Conservation (phyloP, 192 early-diverging fungal genomes). For the Backusella australiensis region DNA sequence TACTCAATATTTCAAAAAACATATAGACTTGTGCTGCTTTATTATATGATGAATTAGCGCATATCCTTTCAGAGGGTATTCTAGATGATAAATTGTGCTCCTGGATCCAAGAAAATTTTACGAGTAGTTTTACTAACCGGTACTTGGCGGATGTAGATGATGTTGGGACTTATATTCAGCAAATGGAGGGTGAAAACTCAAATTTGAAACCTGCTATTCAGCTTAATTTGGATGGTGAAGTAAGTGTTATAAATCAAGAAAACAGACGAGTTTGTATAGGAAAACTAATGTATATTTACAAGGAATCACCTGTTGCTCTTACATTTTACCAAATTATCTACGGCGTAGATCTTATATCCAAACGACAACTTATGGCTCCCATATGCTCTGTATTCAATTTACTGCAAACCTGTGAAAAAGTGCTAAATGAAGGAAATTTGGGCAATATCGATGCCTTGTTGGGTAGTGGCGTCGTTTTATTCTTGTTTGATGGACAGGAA, state of each 20-base stretch:
- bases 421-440: slow-evolving; percentile 46
- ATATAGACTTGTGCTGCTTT: slow-evolving; percentile 65
- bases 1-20: background rate
- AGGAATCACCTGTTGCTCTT: slow-evolving; percentile 6
- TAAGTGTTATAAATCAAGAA: slow-evolving; percentile 8
- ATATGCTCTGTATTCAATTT: slow-evolving; percentile 69
- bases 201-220: slow-evolving; percentile 35
- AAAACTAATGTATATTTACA: background rate
- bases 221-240: slow-evolving; percentile 50
- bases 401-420: slow-evolving; percentile 69
- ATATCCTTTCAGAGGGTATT: slow-evolving; percentile 50
- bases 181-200: slow-evolving; percentile 7
- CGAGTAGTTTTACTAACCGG: slow-evolving; percentile 54
- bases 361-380: slow-evolving; percentile 35
- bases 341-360: background rate
- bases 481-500: slow-evolving; percentile 36
- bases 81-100: slow-evolving; percentile 54
- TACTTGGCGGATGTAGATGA: slow-evolving; percentile 48
- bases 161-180: slow-evolving; percentile 18
- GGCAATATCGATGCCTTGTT: slow-evolving; percentile 68
- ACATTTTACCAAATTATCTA: slow-evolving; percentile 10
- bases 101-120: slow-evolving; percentile 70
- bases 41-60: slow-evolving; percentile 71
- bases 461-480: slow-evolving; percentile 61
- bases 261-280: background rate